Evolutionary conservation across 2,329 filamentous ascomycete species (phyloP).

Genomic region (Lachnum nothofagi): DNA sequence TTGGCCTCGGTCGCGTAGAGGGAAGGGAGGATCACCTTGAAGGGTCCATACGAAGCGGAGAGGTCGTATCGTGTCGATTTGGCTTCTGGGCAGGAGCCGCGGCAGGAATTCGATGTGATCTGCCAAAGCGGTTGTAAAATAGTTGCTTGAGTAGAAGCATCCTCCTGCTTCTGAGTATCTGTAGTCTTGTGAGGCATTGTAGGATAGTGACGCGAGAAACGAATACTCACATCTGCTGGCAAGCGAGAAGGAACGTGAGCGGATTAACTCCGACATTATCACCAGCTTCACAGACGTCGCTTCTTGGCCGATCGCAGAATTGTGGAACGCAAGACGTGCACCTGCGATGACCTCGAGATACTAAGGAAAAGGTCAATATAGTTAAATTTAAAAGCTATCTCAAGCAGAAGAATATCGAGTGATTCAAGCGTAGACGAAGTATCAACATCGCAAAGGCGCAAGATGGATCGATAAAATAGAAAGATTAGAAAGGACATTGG

Average conservation of each 20-base stretch:
- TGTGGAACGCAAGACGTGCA: neutral
- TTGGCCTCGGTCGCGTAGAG: neutral
- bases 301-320: neutral
- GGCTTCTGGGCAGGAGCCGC: neutral
- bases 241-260: neutral
- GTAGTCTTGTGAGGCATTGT: neutral
- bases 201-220: neutral
- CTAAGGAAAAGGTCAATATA: too few species aligned
- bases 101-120: constrained; percentile 2
- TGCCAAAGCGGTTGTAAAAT: neutral
- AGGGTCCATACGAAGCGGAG: neutral
- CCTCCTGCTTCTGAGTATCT: neutral
- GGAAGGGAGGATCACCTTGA: neutral
- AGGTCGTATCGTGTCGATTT: neutral
- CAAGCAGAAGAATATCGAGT: neutral
- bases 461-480: too few species aligned
- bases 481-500: too few species aligned
- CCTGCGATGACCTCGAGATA: too few species aligned
- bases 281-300: neutral
- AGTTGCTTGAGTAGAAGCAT: neutral
- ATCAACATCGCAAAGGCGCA: too few species aligned
- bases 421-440: too few species aligned
- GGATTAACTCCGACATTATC: neutral
- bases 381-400: too few species aligned
- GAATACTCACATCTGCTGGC: neutral